Evolutionary conservation across 2,329 filamentous ascomycete genomes (phyloP).

Genomic region (Cladosporium sp.): DNA sequence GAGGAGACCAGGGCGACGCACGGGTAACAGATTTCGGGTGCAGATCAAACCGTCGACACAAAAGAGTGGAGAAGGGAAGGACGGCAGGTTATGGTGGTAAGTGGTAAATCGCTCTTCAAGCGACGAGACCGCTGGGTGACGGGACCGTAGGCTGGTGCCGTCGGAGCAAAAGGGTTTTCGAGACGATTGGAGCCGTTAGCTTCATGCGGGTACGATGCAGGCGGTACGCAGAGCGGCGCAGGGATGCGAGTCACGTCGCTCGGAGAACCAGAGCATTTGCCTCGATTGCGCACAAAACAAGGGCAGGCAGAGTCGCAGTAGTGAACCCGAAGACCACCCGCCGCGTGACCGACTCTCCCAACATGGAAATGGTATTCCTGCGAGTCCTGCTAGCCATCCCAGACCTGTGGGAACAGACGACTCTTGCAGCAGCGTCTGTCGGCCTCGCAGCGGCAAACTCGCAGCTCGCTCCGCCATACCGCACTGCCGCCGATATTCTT

Average conservation of each 20-base stretch:
- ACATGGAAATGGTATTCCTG: background rate
- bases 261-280: no score
- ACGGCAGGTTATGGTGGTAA: no score
- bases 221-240: constrained; percentile 3
- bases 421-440: no score
- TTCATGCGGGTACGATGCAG: background rate
- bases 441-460: background rate
- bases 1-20: background rate
- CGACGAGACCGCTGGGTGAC: no score
- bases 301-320: background rate
- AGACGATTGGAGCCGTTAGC: constrained; percentile 6
- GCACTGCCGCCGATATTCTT: background rate
- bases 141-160: background rate
- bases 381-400: background rate
- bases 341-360: constrained; percentile 10
- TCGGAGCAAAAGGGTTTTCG: background rate
- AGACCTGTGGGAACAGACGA: background rate
- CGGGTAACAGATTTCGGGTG: background rate
- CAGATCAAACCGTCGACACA: constrained; percentile 4
- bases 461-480: background rate
- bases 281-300: background rate
- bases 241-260: constrained; percentile 6
- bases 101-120: constrained; percentile 5
- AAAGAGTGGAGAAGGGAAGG: background rate
- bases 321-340: constrained; percentile 7